These are phyloP conservation scores for Globisporangium radiosum DNA, from an alignment of 352 stramenopile species.

Conservation along the genomic window DNA sequence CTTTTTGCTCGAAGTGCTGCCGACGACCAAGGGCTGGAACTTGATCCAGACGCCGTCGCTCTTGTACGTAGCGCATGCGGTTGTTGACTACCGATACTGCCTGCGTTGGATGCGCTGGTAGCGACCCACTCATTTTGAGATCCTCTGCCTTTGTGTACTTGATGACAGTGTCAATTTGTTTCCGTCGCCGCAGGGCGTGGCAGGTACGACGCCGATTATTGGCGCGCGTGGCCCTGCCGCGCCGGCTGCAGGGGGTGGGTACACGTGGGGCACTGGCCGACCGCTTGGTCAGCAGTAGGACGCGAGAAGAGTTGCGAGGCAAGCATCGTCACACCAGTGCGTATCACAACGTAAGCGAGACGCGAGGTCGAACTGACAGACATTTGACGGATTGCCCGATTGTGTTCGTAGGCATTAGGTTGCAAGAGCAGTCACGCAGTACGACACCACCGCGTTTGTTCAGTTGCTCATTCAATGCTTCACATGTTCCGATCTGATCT, in stretches of 20 bases:
- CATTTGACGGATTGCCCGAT: too few relatives aligned
- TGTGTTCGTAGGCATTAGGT: too few relatives aligned
- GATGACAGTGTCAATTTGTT: conserved; percentile 46
- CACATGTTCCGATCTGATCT: too few relatives aligned
- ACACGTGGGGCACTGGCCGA: conserved; percentile 63
- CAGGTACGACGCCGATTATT: conserved; percentile 50
- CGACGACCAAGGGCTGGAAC: conserved; percentile 79
- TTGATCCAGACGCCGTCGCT: conserved; percentile 73
- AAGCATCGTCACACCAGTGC: too few relatives aligned
- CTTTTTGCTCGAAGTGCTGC: conserved; percentile 84
- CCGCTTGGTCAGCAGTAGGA: conserved; percentile 28
- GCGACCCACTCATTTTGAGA: background rate
- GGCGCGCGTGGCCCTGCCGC: conserved; percentile 27
- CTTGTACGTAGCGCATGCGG: conserved; percentile 47
- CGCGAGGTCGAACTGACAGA: too few relatives aligned
- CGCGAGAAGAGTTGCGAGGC: background rate
- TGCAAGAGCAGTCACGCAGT: too few relatives aligned
- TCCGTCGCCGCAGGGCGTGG: conserved; percentile 41
- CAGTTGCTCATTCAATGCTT: too few relatives aligned
- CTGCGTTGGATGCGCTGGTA: background rate
- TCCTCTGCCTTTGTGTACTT: too few relatives aligned
- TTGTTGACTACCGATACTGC: background rate
- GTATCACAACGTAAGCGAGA: too few relatives aligned
- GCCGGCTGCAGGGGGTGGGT: conserved; percentile 37
- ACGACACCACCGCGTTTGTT: too few relatives aligned